Evolutionary conservation across 306 rosid species (phyloP), one percentile per base, ranked within the genome.

Genomic region (Alnus glutinosa): DNA sequence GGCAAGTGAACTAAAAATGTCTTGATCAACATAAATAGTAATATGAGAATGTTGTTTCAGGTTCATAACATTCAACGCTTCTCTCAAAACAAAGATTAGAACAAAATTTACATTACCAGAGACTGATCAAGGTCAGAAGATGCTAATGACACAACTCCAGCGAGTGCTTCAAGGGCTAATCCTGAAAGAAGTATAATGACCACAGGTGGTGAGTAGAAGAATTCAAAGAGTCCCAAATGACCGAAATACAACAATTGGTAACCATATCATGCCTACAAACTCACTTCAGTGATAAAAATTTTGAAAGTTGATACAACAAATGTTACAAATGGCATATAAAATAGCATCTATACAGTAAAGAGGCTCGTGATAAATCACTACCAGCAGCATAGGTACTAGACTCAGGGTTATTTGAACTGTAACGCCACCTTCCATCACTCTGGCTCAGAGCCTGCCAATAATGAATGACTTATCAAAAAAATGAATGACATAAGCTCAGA

Each of bases 341-440:
- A 71, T 9, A 71, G 73, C 50, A 61, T 52, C 73, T 78, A 76
- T 28, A 62, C 15, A 68, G 7, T 67, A 71, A 78, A 23, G 42
- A 2, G 66, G 62, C 77, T 77, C 11, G 19, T 37, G 36, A 36
- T 50, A 85, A 59, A 73, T 82, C 55, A 88, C 88, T 88, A 96
- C 99, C 99, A 52, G 99, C 96, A 78, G 98, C 99, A 90, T 82
- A 90, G 81, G 97, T 93, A 86, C 98, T 96, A 75, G 99, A 90
- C 76, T 93, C 98, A 1, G 98, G 96, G 47, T 93, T 96, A 78
- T 86, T 88, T 34, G 97, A 87, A 80, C 99, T 90, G 74, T 89
- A 92, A 77, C 96, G 97, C 99, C 99, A 96, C 75, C 94, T 93
- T 88, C 99, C 99, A 90, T 96, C 99, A 80, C 96, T 96, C 87